phyloP scores from a whole-genome alignment of 352 stramenopile species.

The Plasmopara halstedii region DNA sequence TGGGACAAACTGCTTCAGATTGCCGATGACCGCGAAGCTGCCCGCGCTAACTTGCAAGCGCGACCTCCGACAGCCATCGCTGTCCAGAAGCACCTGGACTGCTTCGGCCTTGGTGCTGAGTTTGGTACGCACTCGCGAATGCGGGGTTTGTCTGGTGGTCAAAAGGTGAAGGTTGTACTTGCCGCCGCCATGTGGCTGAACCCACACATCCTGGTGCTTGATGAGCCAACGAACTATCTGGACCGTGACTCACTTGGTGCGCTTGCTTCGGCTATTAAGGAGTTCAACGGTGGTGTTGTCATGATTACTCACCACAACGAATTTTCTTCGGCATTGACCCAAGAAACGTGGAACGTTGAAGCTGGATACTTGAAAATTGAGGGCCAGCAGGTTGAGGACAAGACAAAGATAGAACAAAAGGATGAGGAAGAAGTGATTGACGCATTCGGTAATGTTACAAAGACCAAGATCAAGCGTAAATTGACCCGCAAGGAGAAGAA shows the following conservation, averaged over 20 bases:
- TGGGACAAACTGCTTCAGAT: constrained; percentile 97
- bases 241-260: constrained; percentile 95
- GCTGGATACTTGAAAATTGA: constrained; percentile 81
- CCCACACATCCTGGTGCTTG: constrained; percentile 92
- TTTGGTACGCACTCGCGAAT: constrained; percentile 98
- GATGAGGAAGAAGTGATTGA: constrained; percentile 74
- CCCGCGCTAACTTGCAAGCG: constrained; percentile 89
- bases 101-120: constrained; percentile 94
- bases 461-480: constrained; percentile 88
- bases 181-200: constrained; percentile 95
- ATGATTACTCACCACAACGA: constrained; percentile 98
- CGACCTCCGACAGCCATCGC: constrained; percentile 91
- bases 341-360: constrained; percentile 93
- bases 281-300: constrained; percentile 96
- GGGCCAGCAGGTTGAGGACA: constrained; percentile 78
- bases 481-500: constrained; percentile 86
- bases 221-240: constrained; percentile 95
- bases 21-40: constrained; percentile 92
- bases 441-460: constrained; percentile 78
- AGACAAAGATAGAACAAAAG: constrained; percentile 90
- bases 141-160: constrained; percentile 94
- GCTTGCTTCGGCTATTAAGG: constrained; percentile 93
- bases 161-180: constrained; percentile 99
- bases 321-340: constrained; percentile 92
- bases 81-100: constrained; percentile 96